Evolutionary conservation across 2,329 filamentous ascomycete species (phyloP).

Genomic region (Colletotrichum orbiculare): DNA sequence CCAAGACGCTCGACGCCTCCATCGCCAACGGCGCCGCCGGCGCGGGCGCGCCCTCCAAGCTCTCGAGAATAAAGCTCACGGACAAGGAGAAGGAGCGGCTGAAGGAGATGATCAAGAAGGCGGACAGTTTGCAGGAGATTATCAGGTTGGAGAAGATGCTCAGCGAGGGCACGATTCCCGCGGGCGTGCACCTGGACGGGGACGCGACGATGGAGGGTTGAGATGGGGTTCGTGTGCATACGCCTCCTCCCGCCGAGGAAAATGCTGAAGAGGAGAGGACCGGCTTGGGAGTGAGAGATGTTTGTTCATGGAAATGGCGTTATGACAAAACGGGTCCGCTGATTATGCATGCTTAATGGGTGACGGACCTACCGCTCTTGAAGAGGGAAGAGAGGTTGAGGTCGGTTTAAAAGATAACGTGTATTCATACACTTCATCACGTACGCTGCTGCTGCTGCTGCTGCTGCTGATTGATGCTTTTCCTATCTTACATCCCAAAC

Average conservation of each 20-base stretch:
- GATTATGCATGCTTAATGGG: constrained; percentile 3
- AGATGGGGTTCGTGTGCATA: constrained; percentile 29
- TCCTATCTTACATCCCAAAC: background rate
- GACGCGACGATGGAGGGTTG: constrained; percentile 70
- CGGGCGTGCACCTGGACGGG: constrained; percentile 66
- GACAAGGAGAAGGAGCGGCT: constrained; percentile 88
- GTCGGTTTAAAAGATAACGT: background rate
- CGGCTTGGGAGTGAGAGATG: background rate
- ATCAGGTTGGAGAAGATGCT: constrained; percentile 90
- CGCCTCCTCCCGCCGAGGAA: too few species aligned
- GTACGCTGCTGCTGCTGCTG: background rate
- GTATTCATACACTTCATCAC: constrained; percentile 28
- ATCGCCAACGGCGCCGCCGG: constrained; percentile 55
- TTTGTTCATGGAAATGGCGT: constrained; percentile 28
- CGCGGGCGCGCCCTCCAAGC: constrained; percentile 64
- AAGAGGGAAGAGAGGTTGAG: background rate
- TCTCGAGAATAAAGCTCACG: constrained; percentile 85
- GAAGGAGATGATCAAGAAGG: constrained; percentile 87
- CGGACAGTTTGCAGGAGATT: constrained; percentile 91
- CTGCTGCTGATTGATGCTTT: background rate
- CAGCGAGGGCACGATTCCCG: constrained; percentile 86
- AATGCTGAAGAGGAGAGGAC: background rate
- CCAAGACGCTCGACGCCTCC: constrained; percentile 74
- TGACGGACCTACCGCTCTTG: background rate
- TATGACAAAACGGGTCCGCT: constrained; percentile 7